phyloP scores from a whole-genome alignment of 805 yeast genomes.

The Kodamaea hsintzibuensis region DNA sequence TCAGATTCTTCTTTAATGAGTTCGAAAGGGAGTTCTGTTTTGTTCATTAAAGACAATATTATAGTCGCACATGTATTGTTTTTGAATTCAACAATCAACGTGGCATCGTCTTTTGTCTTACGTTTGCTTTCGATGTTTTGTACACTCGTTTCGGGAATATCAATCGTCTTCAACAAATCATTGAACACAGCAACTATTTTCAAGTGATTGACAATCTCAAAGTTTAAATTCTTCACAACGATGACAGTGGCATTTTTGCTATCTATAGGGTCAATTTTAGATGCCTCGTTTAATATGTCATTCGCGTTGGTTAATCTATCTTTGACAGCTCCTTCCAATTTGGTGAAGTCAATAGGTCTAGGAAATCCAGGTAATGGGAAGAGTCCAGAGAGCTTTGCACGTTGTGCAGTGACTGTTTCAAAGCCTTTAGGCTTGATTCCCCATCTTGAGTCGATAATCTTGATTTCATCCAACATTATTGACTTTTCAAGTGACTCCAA shows the following conservation, averaged over 20 bases:
- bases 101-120: conserved; percentile 37
- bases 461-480: conserved; percentile 52
- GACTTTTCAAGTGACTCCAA: conserved; percentile 38
- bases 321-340: conserved; percentile 38
- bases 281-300: conserved; percentile 33
- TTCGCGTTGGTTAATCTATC: conserved; percentile 32
- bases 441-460: conserved; percentile 59
- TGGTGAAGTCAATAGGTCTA: conserved; percentile 43
- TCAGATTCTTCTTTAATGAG: conserved; percentile 26
- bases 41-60: conserved; percentile 45
- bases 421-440: conserved; percentile 71
- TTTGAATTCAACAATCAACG: conserved; percentile 52
- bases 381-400: conserved; percentile 76
- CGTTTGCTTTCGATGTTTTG: conserved; percentile 34
- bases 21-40: conserved; percentile 28
- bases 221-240: conserved; percentile 34
- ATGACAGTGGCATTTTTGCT: conserved; percentile 34
- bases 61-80: conserved; percentile 57
- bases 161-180: conserved; percentile 44
- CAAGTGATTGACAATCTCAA: conserved; percentile 32
- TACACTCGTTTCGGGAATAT: conserved; percentile 38
- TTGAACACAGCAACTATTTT: conserved; percentile 47
- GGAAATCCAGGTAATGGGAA: conserved; percentile 76
- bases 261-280: conserved; percentile 41
- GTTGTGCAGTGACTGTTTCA: conserved; percentile 69